Conservation (phyloP, 169 alveolate genomes). For the Plasmodium inui region DNA sequence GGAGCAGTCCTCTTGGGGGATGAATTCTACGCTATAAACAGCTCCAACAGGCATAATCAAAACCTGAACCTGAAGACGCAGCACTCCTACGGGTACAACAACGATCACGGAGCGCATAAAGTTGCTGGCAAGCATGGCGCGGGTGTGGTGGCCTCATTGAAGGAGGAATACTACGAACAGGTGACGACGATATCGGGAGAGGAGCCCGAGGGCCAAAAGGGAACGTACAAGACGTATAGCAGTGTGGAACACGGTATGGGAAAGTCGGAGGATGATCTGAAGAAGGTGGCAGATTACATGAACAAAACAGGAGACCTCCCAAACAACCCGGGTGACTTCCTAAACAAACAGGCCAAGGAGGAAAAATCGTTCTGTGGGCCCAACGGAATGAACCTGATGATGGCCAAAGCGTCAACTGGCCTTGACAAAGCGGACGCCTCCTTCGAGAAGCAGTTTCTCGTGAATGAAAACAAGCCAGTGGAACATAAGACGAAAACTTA, state of each 20-base stretch:
- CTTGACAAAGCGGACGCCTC: neutral
- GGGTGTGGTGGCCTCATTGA: neutral
- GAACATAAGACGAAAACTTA: neutral
- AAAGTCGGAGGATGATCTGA: neutral
- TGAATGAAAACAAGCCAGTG: neutral
- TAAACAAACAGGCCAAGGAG: neutral
- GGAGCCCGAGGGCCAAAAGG: neutral
- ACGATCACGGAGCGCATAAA: neutral
- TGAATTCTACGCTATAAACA: neutral
- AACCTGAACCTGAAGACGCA: neutral
- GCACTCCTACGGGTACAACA: neutral
- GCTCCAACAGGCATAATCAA: too few species aligned
- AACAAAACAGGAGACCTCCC: too few species aligned
- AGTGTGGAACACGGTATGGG: neutral
- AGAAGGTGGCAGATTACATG: neutral
- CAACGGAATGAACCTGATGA: neutral
- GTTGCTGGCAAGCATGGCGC: neutral
- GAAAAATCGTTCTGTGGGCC: neutral
- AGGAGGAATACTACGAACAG: neutral
- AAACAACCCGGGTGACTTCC: too few species aligned
- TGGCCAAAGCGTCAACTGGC: neutral
- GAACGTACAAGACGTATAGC: neutral
- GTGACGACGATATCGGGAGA: neutral
- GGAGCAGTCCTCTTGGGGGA: neutral
- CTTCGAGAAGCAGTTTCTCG: neutral